Percentiles rank a stretch among this genome's conserved stretches.
Evolutionary conservation across 2,329 filamentous ascomycete genomes (phyloP).

Genomic region (Claviceps paspali): DNA sequence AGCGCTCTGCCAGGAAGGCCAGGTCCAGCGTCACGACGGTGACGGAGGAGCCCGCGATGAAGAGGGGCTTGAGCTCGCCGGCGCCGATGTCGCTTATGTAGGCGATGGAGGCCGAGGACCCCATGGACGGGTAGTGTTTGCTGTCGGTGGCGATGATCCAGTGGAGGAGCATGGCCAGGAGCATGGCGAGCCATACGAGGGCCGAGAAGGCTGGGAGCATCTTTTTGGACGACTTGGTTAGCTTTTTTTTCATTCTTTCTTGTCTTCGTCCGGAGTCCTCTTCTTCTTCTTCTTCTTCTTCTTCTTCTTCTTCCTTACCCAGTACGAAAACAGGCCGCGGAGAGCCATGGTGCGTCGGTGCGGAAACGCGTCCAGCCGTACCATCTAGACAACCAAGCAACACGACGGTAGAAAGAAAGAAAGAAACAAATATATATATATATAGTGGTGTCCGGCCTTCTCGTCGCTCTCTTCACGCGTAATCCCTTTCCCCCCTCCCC

Average conservation of each 20-base stretch:
- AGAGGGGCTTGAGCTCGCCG: constrained; percentile 53
- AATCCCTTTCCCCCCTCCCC: too few species aligned
- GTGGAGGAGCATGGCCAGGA: constrained; percentile 54
- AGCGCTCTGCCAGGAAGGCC: constrained; percentile 68
- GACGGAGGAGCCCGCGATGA: constrained; percentile 55
- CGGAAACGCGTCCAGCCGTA: too few species aligned
- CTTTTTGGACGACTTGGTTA: constrained; percentile 22
- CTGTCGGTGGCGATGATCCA: constrained; percentile 45
- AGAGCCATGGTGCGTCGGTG: constrained; percentile 13
- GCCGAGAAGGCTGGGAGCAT: constrained; percentile 55
- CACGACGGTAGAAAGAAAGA: too few species aligned
- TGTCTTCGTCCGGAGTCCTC: too few species aligned
- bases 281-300: neutral
- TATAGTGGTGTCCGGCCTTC: too few species aligned
- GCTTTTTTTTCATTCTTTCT: neutral
- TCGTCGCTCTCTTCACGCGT: too few species aligned
- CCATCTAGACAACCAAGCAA: too few species aligned
- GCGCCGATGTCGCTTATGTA: constrained; percentile 59
- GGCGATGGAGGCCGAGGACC: constrained; percentile 40
- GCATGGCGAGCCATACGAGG: constrained; percentile 48
- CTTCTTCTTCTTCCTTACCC: constrained; percentile 15
- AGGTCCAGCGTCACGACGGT: constrained; percentile 70
- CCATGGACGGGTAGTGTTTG: constrained; percentile 48
- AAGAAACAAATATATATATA: too few species aligned
- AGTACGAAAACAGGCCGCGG: constrained; percentile 21